Percentiles rank a stretch among this genome's conserved stretches.
These are phyloP conservation scores for Globisporangium uncinulatum DNA, from an alignment of 352 stramenopile species.

Conservation along the genomic window DNA sequence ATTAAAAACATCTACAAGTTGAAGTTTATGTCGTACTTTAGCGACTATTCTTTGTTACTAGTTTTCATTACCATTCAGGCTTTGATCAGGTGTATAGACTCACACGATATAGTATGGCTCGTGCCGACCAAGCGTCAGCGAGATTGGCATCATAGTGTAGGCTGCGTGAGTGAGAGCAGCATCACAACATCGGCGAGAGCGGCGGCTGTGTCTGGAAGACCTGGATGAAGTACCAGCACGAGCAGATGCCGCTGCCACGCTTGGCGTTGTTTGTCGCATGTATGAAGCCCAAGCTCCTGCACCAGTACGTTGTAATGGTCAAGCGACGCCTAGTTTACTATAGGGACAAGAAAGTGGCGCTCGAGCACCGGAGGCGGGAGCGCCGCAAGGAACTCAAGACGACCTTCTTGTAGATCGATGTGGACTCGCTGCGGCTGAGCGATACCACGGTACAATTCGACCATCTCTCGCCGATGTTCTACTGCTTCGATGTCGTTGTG, in stretches of 20 bases:
- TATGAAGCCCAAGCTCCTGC: conserved; percentile 70
- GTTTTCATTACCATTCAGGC: no score
- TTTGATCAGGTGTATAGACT: no score
- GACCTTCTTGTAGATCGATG: conserved; percentile 62
- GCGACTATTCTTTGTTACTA: no score
- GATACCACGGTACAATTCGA: conserved; percentile 76
- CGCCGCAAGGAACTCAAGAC: conserved; percentile 76
- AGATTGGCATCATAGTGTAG: no score
- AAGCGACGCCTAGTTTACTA: conserved; percentile 74
- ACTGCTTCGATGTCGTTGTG: conserved; percentile 75
- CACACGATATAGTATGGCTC: no score
- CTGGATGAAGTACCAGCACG: conserved; percentile 83
- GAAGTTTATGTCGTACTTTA: no score
- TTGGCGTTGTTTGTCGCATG: conserved; percentile 48
- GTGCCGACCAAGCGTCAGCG: no score
- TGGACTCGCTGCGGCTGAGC: conserved; percentile 53
- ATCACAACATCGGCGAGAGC: no score
- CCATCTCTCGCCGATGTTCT: conserved; percentile 73
- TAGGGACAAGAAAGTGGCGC: conserved; percentile 65
- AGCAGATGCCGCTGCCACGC: conserved; percentile 44
- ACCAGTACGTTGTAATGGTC: conserved; percentile 81
- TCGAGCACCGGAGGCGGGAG: conserved; percentile 74
- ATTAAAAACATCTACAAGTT: no score
- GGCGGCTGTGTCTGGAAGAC: no score
- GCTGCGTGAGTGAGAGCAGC: no score